Percentiles rank a stretch among this genome's conserved stretches.
These are phyloP conservation scores for Solanum raphanifolium DNA, from an alignment of 257 asterid genomes.

Conservation along the genomic window DNA sequence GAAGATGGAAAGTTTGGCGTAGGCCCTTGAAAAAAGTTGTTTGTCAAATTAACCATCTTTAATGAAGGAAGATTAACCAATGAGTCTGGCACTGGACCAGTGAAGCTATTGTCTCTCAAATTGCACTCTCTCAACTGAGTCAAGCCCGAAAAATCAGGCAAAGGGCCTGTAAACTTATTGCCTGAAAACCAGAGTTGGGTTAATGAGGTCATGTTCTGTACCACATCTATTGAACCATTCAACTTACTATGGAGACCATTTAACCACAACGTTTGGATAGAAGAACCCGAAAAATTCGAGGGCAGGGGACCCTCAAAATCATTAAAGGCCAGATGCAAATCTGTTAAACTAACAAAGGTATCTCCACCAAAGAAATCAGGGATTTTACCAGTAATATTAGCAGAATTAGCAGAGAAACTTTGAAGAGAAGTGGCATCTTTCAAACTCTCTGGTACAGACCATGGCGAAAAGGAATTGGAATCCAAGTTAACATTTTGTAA, in stretches of 20 bases:
- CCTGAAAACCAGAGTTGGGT: conserved; percentile 1
- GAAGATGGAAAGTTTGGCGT: background rate
- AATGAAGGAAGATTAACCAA: background rate
- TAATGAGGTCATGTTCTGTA: conserved; percentile 5
- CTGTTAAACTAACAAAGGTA: conserved; percentile 27
- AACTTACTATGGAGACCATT: background rate
- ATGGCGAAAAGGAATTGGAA: conserved; percentile 39
- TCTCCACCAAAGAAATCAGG: conserved; percentile 43
- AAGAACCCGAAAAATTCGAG: conserved; percentile 17
- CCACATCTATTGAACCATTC: conserved; percentile 1
- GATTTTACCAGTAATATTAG: conserved; percentile 43
- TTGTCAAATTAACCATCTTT: background rate
- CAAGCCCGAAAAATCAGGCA: conserved; percentile 10
- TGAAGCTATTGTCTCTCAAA: conserved; percentile 5
- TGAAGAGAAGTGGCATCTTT: conserved; percentile 26
- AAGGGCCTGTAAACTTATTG: conserved; percentile 6
- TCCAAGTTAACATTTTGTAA: conserved; percentile 44
- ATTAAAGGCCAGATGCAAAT: conserved; percentile 40
- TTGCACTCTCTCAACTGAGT: background rate
- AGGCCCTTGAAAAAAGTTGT: conserved; percentile 6
- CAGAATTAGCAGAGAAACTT: conserved; percentile 44
- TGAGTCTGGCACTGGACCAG: conserved; percentile 8
- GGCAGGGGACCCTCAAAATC: conserved; percentile 62
- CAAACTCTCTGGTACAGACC: conserved; percentile 49
- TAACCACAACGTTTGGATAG: conserved; percentile 3